Conservation (phyloP, 805 yeast species). For the Yamadazyma ubonensis region DNA sequence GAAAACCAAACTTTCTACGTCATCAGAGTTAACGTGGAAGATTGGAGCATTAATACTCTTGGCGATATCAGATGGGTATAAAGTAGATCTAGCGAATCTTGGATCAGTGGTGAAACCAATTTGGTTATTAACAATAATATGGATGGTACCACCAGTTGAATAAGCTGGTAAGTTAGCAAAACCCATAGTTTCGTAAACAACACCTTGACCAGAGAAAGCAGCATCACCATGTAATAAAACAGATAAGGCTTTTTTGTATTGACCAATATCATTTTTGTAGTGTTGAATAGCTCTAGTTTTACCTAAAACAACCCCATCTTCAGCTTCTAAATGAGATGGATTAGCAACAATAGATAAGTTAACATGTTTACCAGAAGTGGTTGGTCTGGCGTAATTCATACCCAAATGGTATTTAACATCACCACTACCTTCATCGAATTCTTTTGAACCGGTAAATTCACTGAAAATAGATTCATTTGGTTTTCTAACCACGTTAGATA, state of each 20-base stretch:
- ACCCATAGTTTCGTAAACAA: conserved; percentile 97
- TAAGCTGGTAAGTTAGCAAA: conserved; percentile 89
- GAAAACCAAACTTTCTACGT: conserved; percentile 88
- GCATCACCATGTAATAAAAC: conserved; percentile 98
- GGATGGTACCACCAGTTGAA: conserved; percentile 98
- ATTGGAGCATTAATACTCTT: conserved; percentile 96
- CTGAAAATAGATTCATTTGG: conserved; percentile 97
- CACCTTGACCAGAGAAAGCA: conserved; percentile 98
- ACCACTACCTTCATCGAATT: conserved; percentile 95
- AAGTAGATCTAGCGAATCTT: conserved; percentile 93
- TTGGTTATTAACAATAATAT: conserved; percentile 95
- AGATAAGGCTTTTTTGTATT: conserved; percentile 82
- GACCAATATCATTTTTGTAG: conserved; percentile 82
- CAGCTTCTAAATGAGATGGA: conserved; percentile 98
- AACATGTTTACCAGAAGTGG: conserved; percentile 95
- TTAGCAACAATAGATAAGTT: conserved; percentile 95
- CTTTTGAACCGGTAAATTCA: conserved; percentile 89
- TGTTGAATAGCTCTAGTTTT: conserved; percentile 95
- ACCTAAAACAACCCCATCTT: conserved; percentile 98
- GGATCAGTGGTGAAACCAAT: conserved; percentile 99
- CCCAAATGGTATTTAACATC: conserved; percentile 99
- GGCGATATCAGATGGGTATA: conserved; percentile 97
- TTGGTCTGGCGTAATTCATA: conserved; percentile 98
- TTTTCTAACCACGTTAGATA: conserved; percentile 96
- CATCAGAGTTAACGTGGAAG: conserved; percentile 99